Evolutionary conservation across 2,329 filamentous ascomycete genomes (phyloP).

Genomic region (Aspergillus arachidicola): DNA sequence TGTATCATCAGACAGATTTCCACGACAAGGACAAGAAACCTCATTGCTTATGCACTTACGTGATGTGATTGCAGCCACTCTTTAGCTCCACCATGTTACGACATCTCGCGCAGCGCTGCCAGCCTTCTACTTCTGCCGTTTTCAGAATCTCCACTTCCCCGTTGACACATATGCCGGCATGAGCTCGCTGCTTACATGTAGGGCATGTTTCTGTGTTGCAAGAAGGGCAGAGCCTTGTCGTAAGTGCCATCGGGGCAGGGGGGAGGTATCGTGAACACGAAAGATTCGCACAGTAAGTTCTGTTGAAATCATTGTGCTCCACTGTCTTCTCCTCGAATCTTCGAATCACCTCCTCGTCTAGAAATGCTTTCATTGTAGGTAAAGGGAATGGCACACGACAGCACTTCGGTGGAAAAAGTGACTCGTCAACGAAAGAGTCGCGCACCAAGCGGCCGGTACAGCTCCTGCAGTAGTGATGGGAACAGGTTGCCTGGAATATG

Average conservation of each 20-base stretch:
- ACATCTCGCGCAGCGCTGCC: slow-evolving; percentile 77
- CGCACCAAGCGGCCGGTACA: slow-evolving; percentile 25
- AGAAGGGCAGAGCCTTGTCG: slow-evolving; percentile 20
- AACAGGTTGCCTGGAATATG: slow-evolving; percentile 14
- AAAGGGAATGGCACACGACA: slow-evolving; percentile 27
- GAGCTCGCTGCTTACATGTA: slow-evolving; percentile 26
- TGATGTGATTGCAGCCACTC: slow-evolving; percentile 39
- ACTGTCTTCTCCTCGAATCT: slow-evolving; percentile 24
- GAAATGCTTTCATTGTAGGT: slow-evolving; percentile 3
- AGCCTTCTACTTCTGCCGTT: slow-evolving; percentile 68
- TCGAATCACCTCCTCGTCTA: slow-evolving; percentile 9
- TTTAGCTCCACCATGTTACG: slow-evolving; percentile 50
- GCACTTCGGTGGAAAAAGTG: slow-evolving; percentile 32
- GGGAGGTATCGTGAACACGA: slow-evolving; percentile 29
- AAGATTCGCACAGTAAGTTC: slow-evolving; percentile 29
- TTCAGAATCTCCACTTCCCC: slow-evolving; percentile 50
- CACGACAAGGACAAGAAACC: neutral
- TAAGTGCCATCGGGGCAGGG: slow-evolving; percentile 15
- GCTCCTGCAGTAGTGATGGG: slow-evolving; percentile 25
- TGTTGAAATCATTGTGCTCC: slow-evolving; percentile 25
- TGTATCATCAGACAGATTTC: neutral
- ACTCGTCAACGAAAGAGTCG: slow-evolving; percentile 23
- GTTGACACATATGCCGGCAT: slow-evolving; percentile 27
- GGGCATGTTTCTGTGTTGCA: slow-evolving; percentile 26
- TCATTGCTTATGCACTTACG: slow-evolving; percentile 24